Conservation (phyloP, 208 protist species). For the Acanthamoeba sp. region DNA sequence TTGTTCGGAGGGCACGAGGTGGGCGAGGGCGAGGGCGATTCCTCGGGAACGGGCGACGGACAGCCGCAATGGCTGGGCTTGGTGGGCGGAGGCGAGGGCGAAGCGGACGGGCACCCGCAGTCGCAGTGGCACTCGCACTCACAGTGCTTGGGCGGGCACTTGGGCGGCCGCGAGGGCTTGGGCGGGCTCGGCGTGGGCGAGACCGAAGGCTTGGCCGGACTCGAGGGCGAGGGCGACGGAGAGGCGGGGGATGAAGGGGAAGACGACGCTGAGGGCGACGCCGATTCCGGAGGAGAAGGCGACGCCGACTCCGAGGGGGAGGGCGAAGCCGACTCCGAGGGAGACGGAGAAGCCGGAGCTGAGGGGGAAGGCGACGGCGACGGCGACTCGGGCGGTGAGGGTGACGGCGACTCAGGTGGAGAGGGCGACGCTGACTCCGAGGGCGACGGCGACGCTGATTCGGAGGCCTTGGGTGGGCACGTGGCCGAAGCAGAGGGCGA, state of each 20-base stretch:
- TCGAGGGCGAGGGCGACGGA: neutral
- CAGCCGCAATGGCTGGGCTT: neutral
- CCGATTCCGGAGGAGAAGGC: neutral
- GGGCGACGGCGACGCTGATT: neutral
- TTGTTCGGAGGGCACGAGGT: slow-evolving; percentile 42
- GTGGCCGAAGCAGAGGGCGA: neutral
- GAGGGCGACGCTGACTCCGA: slow-evolving; percentile 11
- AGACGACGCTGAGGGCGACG: neutral
- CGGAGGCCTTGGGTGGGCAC: neutral
- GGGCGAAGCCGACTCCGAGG: neutral
- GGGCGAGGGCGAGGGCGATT: neutral
- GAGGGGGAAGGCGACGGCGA: slow-evolving; percentile 5
- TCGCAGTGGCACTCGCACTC: neutral
- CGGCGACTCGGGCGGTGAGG: neutral
- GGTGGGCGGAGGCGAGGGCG: neutral
- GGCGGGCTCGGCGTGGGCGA: neutral
- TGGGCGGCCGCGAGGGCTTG: neutral
- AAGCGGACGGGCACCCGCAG: neutral
- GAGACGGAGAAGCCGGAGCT: neutral
- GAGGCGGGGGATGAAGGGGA: neutral
- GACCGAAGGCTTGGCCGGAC: neutral
- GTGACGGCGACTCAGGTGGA: neutral
- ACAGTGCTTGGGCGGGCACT: slow-evolving; percentile 6
- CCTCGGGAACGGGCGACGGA: neutral
- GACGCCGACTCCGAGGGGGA: neutral